phyloP scores from a whole-genome alignment of 768 basidiomycete species.

The Leucocoprinus leucothites region DNA sequence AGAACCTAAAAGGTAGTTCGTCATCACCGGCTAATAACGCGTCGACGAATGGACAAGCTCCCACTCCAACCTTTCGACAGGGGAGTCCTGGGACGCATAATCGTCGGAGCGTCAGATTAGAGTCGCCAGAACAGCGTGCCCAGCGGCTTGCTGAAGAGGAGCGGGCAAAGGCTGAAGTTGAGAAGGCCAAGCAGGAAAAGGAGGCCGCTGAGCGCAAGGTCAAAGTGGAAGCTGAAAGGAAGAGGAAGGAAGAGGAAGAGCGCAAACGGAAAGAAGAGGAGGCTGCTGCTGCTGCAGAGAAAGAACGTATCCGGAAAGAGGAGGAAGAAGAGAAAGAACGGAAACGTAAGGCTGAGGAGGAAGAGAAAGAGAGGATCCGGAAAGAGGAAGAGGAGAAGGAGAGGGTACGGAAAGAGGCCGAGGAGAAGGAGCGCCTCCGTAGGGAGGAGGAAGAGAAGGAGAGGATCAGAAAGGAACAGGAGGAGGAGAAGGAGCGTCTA shows the following conservation, averaged over 20 bases:
- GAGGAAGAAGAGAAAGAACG: slow-evolving; percentile 29
- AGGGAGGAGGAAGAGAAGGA: slow-evolving; percentile 27
- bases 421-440: slow-evolving; percentile 26
- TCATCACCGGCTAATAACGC: slow-evolving; percentile 35
- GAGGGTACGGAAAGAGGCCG: slow-evolving; percentile 25
- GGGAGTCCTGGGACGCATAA: slow-evolving; percentile 37
- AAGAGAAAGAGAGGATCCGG: slow-evolving; percentile 36
- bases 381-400: slow-evolving; percentile 42
- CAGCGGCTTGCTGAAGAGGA: slow-evolving; percentile 46
- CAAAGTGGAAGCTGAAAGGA: slow-evolving; percentile 30
- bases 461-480: slow-evolving; percentile 16
- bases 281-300: too few relatives aligned
- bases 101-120: slow-evolving; percentile 53
- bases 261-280: slow-evolving; percentile 40
- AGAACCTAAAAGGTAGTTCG: slow-evolving; percentile 44
- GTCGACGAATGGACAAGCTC: slow-evolving; percentile 27
- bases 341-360: slow-evolving; percentile 20
- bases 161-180: slow-evolving; percentile 39
- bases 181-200: slow-evolving; percentile 38
- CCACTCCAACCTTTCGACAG: slow-evolving; percentile 31
- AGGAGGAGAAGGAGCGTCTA: slow-evolving; percentile 32
- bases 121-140: slow-evolving; percentile 49
- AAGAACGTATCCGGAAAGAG: slow-evolving; percentile 49
- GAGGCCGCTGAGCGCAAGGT: slow-evolving; percentile 24
- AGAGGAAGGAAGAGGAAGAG: slow-evolving; percentile 31